Evolutionary conservation across 768 basidiomycete species (phyloP).

Genomic region (Mycena alexandri): DNA sequence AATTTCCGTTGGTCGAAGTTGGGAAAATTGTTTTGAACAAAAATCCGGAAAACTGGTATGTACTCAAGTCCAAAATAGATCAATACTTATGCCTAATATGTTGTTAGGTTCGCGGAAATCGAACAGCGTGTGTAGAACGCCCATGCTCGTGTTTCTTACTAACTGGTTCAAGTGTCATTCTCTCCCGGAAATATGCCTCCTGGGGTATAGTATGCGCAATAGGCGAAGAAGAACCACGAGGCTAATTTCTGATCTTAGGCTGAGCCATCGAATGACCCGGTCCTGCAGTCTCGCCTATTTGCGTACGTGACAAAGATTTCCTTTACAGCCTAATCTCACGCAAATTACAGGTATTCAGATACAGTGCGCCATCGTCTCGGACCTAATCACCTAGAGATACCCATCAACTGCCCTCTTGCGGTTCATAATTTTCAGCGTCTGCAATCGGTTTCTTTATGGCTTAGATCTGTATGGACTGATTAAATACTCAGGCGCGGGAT

Average conservation of each 20-base stretch:
- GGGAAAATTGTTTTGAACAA: conserved; percentile 37
- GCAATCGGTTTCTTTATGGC: conserved; percentile 4
- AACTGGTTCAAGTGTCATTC: conserved; percentile 20
- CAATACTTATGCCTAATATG: neutral
- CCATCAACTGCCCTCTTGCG: conserved; percentile 33
- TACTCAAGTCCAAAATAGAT: neutral
- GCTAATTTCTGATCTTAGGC: conserved; percentile 17
- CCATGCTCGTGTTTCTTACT: neutral
- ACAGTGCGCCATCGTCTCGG: conserved; percentile 35
- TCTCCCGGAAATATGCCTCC: conserved; percentile 35
- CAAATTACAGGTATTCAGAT: conserved; percentile 24
- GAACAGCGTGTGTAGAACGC: conserved; percentile 26
- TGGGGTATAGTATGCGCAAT: conserved; percentile 16
- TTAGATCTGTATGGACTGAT: neutral
- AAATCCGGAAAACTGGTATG: conserved; percentile 36
- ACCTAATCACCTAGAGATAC: conserved; percentile 35
- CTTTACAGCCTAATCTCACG: neutral
- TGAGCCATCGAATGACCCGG: conserved; percentile 38
- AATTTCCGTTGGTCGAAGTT: conserved; percentile 30
- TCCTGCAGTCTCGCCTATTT: conserved; percentile 35
- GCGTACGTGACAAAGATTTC: conserved; percentile 13
- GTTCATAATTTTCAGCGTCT: conserved; percentile 35
- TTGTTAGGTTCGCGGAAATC: conserved; percentile 35
- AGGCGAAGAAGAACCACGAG: too few relatives aligned
- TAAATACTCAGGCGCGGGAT: conserved; percentile 28